Evolutionary conservation across 495 filamentous ascomycete species (phyloP), one percentile per base, ranked within the genome.

Genomic region (Hypoxylon perforatum): DNA sequence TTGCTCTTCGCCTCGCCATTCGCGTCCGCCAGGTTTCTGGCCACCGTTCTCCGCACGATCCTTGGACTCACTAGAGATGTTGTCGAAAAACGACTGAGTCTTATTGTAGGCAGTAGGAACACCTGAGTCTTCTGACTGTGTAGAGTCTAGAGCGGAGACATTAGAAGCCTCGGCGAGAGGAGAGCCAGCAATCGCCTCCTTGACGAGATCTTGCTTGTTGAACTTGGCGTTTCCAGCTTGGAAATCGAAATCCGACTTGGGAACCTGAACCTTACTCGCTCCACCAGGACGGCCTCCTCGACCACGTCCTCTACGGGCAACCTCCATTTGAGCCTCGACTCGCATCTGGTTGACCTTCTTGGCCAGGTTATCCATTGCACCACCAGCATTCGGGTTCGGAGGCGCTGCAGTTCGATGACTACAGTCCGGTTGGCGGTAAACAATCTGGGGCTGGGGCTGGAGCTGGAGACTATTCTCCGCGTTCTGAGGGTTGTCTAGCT

Each of bases 121-220:
- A 62, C 70, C 52, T 71, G 81, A 67, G 25, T 79, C 64, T 3
- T 77, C 65, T 9, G 58, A 23, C 49, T 77, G 78, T 6, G 73
- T 67, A 7, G 73, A 66, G 8, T 73, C 70, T 11, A 61, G 49
- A 4, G 63, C 58, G 14, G 77, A 71, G 6, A 75, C 69, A 30
- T 80, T 80, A 5, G 80, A 77, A 8, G 76, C 80, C 44, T 91
- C 90, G 6, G 73, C 76, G n/a, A 88, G 65, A 2, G 92, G 90
- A 10, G 90, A 88, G 10, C 91, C 90, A 45, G 92, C 90, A 75
- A 94, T 92, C 5, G 92, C 93, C 74, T 97, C 93, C 78, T 96
- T 97, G 15, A 92, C 90, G 30, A 97, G 77, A 70, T 97, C 93
- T 69, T 97, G 89, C 79, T 99, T 99, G 82, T 96, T 98, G 82